phyloP scores from a whole-genome alignment of 768 basidiomycete species.

The Lanmaoa rubissima region DNA sequence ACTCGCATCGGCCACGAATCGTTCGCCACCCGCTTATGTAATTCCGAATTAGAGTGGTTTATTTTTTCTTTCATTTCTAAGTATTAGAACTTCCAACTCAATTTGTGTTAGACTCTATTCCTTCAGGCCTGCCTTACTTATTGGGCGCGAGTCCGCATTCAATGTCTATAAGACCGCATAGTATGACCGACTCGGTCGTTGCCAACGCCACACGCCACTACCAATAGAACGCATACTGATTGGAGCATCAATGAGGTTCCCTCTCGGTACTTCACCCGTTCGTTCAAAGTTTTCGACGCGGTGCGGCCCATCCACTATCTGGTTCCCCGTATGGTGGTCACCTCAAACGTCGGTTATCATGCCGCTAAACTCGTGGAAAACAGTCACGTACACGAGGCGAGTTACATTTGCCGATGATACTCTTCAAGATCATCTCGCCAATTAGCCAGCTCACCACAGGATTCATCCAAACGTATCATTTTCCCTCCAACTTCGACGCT shows the following conservation, averaged over 20 bases:
- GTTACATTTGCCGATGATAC: constrained; percentile 7
- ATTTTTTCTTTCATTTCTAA: neutral
- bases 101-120: neutral
- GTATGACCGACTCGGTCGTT: too few relatives aligned
- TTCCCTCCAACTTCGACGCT: constrained; percentile 31
- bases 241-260: neutral
- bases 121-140: too few relatives aligned
- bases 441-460: constrained; percentile 39
- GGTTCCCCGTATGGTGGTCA: neutral
- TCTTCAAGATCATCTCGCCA: constrained; percentile 36
- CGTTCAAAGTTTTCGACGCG: neutral
- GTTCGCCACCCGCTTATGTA: neutral
- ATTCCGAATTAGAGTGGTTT: neutral
- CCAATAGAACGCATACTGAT: neutral
- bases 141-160: too few relatives aligned
- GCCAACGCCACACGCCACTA: too few relatives aligned
- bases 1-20: neutral
- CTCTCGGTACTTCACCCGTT: neutral
- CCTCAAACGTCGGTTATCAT: neutral
- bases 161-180: too few relatives aligned
- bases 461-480: constrained; percentile 54
- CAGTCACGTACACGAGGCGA: neutral
- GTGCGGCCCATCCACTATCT: neutral
- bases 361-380: neutral
- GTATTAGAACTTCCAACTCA: neutral